phyloP scores from a whole-genome alignment of 108 stramenopile genomes.

The Stephanodiscus minutulus region DNA sequence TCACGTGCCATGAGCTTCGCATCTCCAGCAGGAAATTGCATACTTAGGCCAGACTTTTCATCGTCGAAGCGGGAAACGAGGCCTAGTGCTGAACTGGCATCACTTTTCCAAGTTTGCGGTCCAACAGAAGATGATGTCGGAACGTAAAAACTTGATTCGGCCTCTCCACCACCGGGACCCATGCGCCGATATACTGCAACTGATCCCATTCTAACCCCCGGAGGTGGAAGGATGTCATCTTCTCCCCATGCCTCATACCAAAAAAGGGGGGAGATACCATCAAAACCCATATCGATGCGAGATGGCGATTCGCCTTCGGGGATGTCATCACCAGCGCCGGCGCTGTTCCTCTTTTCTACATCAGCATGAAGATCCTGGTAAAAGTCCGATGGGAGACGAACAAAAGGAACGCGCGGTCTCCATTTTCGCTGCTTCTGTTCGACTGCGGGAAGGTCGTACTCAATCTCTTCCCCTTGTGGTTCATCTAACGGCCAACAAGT shows the following conservation, averaged over 20 bases:
- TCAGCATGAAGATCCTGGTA: conserved; percentile 45
- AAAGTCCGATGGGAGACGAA: conserved; percentile 72
- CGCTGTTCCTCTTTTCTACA: conserved; percentile 12
- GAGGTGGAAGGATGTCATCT: conserved; percentile 55
- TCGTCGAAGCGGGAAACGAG: neutral
- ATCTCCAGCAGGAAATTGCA: conserved; percentile 43
- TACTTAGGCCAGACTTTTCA: neutral
- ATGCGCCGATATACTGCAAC: conserved; percentile 68
- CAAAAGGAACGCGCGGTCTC: conserved; percentile 76
- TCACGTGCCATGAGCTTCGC: conserved; percentile 35
- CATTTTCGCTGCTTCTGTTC: conserved; percentile 35
- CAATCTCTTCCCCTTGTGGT: conserved; percentile 34
- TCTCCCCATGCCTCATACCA: conserved; percentile 76
- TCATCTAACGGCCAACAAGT: conserved; percentile 63
- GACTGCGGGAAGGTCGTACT: conserved; percentile 25
- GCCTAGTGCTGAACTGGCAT: neutral
- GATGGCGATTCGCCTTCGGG: conserved; percentile 56
- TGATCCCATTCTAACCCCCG: conserved; percentile 67
- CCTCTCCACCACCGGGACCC: conserved; percentile 34
- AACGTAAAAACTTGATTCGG: conserved; percentile 45
- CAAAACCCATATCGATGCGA: conserved; percentile 43
- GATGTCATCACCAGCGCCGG: conserved; percentile 23
- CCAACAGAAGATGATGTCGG: conserved; percentile 16
- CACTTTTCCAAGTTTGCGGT: conserved; percentile 9
- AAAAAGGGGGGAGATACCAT: conserved; percentile 86